Conservation (phyloP, 2,329 filamentous ascomycete genomes). For the Verticillium nubilum region DNA sequence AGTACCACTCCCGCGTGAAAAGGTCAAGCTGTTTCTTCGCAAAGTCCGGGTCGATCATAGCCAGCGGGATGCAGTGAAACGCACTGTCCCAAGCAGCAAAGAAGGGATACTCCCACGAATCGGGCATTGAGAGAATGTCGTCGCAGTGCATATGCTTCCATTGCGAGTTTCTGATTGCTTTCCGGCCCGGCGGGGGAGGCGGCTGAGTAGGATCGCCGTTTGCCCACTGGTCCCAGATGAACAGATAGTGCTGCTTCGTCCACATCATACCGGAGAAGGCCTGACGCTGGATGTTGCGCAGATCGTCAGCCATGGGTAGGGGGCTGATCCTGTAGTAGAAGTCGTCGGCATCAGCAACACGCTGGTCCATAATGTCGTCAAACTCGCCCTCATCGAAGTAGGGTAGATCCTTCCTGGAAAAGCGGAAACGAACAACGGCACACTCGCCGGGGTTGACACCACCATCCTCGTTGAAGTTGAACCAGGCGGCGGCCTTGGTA, state of each 20-base stretch:
- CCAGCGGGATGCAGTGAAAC: constrained; percentile 91
- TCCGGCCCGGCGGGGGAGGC: constrained; percentile 74
- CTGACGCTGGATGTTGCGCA: constrained; percentile 91
- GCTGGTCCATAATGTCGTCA: constrained; percentile 82
- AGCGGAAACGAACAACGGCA: constrained; percentile 87
- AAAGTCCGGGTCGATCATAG: constrained; percentile 97
- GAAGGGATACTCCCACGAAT: constrained; percentile 98
- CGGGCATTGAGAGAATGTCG: constrained; percentile 94
- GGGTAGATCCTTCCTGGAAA: constrained; percentile 68
- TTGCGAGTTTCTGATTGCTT: constrained; percentile 75
- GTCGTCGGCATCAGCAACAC: constrained; percentile 86
- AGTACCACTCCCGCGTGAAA: constrained; percentile 97
- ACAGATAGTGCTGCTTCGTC: constrained; percentile 96
- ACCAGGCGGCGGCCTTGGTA: constrained; percentile 91
- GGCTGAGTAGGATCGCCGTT: constrained; percentile 88
- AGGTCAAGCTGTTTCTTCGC: constrained; percentile 97
- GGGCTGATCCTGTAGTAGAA: constrained; percentile 94
- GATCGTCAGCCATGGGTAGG: constrained; percentile 85
- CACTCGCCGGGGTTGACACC: constrained; percentile 88
- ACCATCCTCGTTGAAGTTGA: constrained; percentile 81
- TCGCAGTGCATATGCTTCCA: constrained; percentile 97
- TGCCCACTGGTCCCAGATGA: constrained; percentile 97
- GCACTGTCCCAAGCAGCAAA: constrained; percentile 97
- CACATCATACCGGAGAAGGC: constrained; percentile 97
- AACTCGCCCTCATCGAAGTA: constrained; percentile 92